Base-by-base conservation (phyloP, 2,329 filamentous ascomycete species). In the Sarocladiaceae sp. region DNA sequence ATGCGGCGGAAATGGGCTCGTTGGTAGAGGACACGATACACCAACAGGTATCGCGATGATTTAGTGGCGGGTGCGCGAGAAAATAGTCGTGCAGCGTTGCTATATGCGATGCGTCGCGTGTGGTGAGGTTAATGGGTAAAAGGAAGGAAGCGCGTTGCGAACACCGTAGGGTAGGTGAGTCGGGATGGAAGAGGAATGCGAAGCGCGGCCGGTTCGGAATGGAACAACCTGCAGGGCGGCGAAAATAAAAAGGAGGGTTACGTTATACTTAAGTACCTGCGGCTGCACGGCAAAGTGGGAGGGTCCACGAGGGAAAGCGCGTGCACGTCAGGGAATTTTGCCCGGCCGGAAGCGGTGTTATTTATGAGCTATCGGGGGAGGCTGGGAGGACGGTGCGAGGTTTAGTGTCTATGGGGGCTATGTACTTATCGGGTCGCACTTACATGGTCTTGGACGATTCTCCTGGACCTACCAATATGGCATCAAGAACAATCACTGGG, bases 321-420 rank as follows among this genome's bases (percentile, higher is more conserved):
- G 70, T 71, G 69, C 69, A 72, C 68, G 69, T 72, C 70, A 70
- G 67, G 71, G 60, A 65, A 64, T 63, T 70, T 69, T 67, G 62
- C 58, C 66, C 64, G 68, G 67, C 67, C 62, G 70, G 70, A 70
- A 69, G 69, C 68, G 61, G 65, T 70, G 67, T 66, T 72, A 73
- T 72, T 72, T 72, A 72, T 73, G 69, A 72, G 69, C 59, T 71
- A 72, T 59, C 69, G 68, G 68, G 67, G 69, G 58, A 60, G 50
- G 36, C 47, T 58, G 57, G 63, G 62, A 57, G 62, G 61, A 60
- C 59, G 59, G 5, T 13, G 44, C 44, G 44, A 48, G 44, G 44
- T 8, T 48, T 48, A 5, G 26, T 25, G n/a, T 4, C n/a, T 48
- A 48, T 28, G 44, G 26, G 44, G 44, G 26, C 3, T 29, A 48